Percentiles rank a stretch among this genome's conserved stretches.
phyloP scores from a whole-genome alignment of 2,329 filamentous ascomycete genomes.

The Claviceps spartinae region DNA sequence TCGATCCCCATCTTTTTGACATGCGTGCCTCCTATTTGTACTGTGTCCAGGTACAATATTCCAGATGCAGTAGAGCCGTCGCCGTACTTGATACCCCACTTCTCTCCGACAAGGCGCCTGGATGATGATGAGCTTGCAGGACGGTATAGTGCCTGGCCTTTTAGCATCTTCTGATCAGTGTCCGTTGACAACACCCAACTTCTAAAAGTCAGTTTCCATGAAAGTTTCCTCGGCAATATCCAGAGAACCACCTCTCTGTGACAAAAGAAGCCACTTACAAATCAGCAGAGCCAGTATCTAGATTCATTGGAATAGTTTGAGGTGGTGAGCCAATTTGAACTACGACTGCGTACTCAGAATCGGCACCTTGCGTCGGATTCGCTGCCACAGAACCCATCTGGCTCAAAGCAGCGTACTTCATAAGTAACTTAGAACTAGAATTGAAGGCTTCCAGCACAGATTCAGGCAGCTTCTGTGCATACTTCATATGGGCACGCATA shows the following conservation, averaged over 20 bases:
- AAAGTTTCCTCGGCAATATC: background rate
- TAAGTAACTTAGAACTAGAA: constrained; percentile 11
- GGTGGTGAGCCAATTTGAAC: constrained; percentile 45
- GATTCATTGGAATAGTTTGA: constrained; percentile 49
- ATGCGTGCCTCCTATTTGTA: constrained; percentile 45
- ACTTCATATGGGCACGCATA: constrained; percentile 24
- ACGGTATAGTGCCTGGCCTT: constrained; percentile 44
- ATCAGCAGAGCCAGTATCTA: constrained; percentile 52
- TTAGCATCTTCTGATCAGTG: constrained; percentile 30
- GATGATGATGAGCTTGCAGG: constrained; percentile 29
- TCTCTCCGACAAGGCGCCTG: constrained; percentile 25
- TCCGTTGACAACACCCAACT: constrained; percentile 57
- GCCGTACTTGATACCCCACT: constrained; percentile 50
- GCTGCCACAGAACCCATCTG: constrained; percentile 14
- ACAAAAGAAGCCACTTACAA: constrained; percentile 15
- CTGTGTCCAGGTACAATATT: constrained; percentile 51
- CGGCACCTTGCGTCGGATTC: constrained; percentile 23
- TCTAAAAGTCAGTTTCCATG: background rate
- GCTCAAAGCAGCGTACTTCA: constrained; percentile 10
- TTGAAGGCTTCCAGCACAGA: constrained; percentile 13
- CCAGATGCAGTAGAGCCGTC: constrained; percentile 51
- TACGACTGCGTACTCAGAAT: constrained; percentile 46
- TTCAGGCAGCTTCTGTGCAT: constrained; percentile 18
- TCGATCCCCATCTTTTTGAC: constrained; percentile 51
- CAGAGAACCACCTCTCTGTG: background rate